A percentile compares a stretch with the other conserved stretches of the same genome.
These are phyloP conservation scores for Lasiodiplodia citricola DNA, from an alignment of 2,329 filamentous ascomycete species.

Conservation along the genomic window DNA sequence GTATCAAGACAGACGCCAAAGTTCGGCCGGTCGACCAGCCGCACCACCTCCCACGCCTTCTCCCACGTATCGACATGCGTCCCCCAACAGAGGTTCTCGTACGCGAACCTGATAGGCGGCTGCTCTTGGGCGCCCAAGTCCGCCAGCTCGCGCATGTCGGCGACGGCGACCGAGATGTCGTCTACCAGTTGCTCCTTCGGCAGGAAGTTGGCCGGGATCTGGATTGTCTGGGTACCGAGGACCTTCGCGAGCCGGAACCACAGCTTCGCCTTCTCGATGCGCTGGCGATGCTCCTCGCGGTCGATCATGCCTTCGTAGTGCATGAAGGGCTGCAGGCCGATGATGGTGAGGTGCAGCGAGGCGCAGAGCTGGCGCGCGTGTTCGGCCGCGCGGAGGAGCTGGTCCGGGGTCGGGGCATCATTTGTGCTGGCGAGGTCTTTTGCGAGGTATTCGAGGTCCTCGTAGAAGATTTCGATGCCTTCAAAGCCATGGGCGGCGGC, in stretches of 20 bases:
- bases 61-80: constrained; percentile 24
- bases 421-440: background rate
- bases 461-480: background rate
- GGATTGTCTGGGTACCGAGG: background rate
- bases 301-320: constrained; percentile 31
- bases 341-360: constrained; percentile 13
- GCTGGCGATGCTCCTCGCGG: constrained; percentile 25
- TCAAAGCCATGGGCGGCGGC: constrained; percentile 27
- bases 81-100: constrained; percentile 18
- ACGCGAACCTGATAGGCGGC: constrained; percentile 7
- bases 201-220: background rate
- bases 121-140: background rate
- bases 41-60: background rate
- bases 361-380: constrained; percentile 22
- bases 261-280: background rate
- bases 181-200: constrained; percentile 31
- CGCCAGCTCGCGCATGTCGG: constrained; percentile 36
- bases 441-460: background rate
- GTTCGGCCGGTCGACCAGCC: constrained; percentile 28
- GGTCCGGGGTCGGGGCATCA: background rate
- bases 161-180: constrained; percentile 36
- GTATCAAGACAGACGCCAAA: constrained; percentile 32
- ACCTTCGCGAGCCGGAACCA: background rate
- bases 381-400: background rate
- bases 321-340: constrained; percentile 31